phyloP scores from a whole-genome alignment of 1,139 yeast genomes.

The Nakaseomyces sp. region DNA sequence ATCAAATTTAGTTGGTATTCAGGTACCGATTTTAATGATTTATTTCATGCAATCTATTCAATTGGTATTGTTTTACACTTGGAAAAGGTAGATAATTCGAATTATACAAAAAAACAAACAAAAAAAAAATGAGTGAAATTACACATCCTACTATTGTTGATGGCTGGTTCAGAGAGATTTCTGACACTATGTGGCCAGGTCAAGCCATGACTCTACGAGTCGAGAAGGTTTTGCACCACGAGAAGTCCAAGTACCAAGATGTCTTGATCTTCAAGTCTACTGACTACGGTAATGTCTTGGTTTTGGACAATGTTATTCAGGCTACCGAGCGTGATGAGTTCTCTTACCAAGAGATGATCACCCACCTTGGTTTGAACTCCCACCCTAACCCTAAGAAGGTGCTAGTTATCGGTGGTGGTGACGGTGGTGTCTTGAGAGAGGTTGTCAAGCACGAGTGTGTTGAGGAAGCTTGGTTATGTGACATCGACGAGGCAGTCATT shows the following conservation, averaged over 20 bases:
- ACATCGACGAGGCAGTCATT: slow-evolving; percentile 86
- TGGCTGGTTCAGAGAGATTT: slow-evolving; percentile 88
- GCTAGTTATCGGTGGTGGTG: slow-evolving; percentile 91
- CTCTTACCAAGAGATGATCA: slow-evolving; percentile 90
- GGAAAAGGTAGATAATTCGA: no score
- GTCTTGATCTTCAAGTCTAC: slow-evolving; percentile 81
- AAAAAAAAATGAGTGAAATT: slow-evolving; percentile 33
- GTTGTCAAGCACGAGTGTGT: slow-evolving; percentile 76
- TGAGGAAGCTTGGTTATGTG: slow-evolving; percentile 82
- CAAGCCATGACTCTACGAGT: slow-evolving; percentile 85
- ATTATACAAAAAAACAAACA: neutral
- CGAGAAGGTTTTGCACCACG: slow-evolving; percentile 70
- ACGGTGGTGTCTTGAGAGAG: slow-evolving; percentile 92
- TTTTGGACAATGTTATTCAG: slow-evolving; percentile 84
- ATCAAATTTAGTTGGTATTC: no score
- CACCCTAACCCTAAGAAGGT: slow-evolving; percentile 89
- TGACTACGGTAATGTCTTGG: slow-evolving; percentile 84
- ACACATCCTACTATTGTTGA: slow-evolving; percentile 63
- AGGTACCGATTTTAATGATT: neutral
- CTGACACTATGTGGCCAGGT: slow-evolving; percentile 88
- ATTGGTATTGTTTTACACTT: no score
- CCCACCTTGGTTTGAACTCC: slow-evolving; percentile 80
- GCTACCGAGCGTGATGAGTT: slow-evolving; percentile 93
- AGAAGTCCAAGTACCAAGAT: slow-evolving; percentile 79
- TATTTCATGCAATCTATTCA: no score